These are phyloP conservation scores for Protostelium mycophagum DNA, from an alignment of 78 protist genomes.

Conservation along the genomic window DNA sequence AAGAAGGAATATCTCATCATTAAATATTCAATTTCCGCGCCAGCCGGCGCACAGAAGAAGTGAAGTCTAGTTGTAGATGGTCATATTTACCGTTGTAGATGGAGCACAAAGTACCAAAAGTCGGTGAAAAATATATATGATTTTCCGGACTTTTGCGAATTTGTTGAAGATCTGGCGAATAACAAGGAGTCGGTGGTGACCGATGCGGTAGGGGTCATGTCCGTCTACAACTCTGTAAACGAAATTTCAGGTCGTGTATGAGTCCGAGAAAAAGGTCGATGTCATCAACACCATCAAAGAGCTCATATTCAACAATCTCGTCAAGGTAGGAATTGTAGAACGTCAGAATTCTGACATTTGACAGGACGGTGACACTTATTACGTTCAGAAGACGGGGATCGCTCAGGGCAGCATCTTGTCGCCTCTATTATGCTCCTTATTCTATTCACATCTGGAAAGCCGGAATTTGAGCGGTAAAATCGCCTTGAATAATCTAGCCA, in stretches of 20 bases:
- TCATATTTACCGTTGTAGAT: not conserved
- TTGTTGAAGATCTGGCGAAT: not conserved
- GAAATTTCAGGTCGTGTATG: not conserved
- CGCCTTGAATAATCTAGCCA: not conserved
- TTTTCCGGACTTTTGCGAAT: not conserved
- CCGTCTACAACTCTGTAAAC: no score
- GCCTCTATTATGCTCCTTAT: not conserved
- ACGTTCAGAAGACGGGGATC: not conserved
- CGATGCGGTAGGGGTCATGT: no score
- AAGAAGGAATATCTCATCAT: not conserved
- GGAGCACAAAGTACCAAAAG: not conserved
- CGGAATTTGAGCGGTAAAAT: not conserved
- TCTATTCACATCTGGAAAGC: not conserved
- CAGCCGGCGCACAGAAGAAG: not conserved
- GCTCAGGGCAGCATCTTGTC: not conserved
- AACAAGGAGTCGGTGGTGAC: not conserved
- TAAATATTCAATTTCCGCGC: not conserved
- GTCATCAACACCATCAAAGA: not conserved
- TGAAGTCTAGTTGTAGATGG: no score
- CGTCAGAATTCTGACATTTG: not conserved
- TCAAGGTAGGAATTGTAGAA: not conserved
- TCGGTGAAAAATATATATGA: not conserved
- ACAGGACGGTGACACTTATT: not conserved
- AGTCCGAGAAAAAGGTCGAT: not conserved
- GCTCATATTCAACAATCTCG: not conserved